These are phyloP conservation scores for Cercospora nicotianae DNA, from an alignment of 2,329 filamentous ascomycete genomes.

Conservation along the genomic window DNA sequence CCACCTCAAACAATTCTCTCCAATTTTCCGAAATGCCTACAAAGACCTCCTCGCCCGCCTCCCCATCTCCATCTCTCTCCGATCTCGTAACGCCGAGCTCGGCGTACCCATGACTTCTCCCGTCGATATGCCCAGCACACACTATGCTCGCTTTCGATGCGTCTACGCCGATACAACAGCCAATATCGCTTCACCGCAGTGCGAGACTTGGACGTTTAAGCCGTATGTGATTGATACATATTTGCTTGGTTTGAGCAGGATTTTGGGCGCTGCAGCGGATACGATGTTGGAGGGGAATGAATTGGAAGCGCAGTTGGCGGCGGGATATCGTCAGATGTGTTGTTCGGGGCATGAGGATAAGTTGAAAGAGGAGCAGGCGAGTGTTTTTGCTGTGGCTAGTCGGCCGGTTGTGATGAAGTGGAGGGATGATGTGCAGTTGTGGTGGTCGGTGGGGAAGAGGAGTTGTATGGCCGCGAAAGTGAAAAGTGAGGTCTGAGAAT, in stretches of 20 bases:
- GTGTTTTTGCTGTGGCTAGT: constrained; percentile 13
- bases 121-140: constrained; percentile 16
- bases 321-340: constrained; percentile 17
- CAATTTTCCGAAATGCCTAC: constrained; percentile 16
- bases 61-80: constrained; percentile 18
- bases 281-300: constrained; percentile 4
- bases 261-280: constrained; percentile 16
- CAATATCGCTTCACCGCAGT: constrained; percentile 2
- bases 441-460: constrained; percentile 8
- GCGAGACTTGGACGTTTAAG: constrained; percentile 23
- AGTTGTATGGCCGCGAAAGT: not conserved
- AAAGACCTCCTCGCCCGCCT: constrained; percentile 17
- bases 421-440: constrained; percentile 14
- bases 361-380: constrained; percentile 19
- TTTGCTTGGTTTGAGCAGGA: constrained; percentile 13
- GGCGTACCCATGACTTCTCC: constrained; percentile 11
- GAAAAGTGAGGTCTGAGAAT: not conserved
- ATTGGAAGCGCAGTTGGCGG: constrained; percentile 14
- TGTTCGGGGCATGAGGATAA: constrained; percentile 19
- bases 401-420: constrained; percentile 16
- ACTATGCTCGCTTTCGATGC: constrained; percentile 21
- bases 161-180: constrained; percentile 10
- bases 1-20: constrained; percentile 21
- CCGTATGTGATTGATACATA: constrained; percentile 23
- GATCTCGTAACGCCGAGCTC: constrained; percentile 5